Conservation (phyloP, 176 grass and related monocot genomes). For the Aegilops tauschii region DNA sequence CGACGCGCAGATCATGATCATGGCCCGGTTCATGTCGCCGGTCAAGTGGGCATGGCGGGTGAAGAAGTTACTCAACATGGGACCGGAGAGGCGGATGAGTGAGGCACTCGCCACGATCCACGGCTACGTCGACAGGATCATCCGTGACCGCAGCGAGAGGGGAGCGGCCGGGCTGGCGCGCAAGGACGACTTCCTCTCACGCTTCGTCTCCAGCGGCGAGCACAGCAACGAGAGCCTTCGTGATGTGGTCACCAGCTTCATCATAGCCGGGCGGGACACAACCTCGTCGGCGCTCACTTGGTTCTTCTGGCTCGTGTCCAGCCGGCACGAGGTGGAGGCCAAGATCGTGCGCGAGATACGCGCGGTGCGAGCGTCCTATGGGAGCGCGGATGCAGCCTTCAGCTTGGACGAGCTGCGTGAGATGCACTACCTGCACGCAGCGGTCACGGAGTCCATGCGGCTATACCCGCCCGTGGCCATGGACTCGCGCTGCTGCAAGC, state of each 20-base stretch:
- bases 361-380: neutral
- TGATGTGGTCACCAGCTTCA: slow-evolving; percentile 64
- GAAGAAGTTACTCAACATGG: slow-evolving; percentile 55
- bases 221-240: slow-evolving; percentile 50
- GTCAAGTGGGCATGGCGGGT: slow-evolving; percentile 50
- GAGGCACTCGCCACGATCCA: slow-evolving; percentile 39
- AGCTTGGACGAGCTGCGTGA: slow-evolving; percentile 49
- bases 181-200: slow-evolving; percentile 54
- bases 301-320: slow-evolving; percentile 78
- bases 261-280: slow-evolving; percentile 65
- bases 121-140: slow-evolving; percentile 36
- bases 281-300: slow-evolving; percentile 71
- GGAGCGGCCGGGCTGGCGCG: neutral
- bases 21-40: slow-evolving; percentile 47
- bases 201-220: slow-evolving; percentile 38
- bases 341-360: slow-evolving; percentile 49
- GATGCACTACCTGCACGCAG: slow-evolving; percentile 68
- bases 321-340: slow-evolving; percentile 39
- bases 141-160: slow-evolving; percentile 33
- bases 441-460: slow-evolving; percentile 64
- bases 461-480: slow-evolving; percentile 63
- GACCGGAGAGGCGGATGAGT: slow-evolving; percentile 38
- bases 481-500: slow-evolving; percentile 42
- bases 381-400: neutral
- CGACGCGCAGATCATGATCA: slow-evolving; percentile 32